Evolutionary conservation across 2,329 filamentous ascomycete species (phyloP).

Genomic region (Xylariomycetidae sp.): DNA sequence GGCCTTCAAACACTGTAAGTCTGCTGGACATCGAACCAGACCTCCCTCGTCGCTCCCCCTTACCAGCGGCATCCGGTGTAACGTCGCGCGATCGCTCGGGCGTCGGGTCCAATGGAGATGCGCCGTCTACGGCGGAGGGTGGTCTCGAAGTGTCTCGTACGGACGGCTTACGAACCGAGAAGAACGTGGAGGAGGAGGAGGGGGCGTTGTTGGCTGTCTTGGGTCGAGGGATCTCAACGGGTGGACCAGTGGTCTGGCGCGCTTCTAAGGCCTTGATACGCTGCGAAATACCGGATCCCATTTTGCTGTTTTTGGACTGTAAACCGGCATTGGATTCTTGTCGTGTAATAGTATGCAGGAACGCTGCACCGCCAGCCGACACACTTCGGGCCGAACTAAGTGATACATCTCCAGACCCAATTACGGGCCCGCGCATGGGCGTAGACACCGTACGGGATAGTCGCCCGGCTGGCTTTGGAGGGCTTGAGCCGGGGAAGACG

Average conservation of each 20-base stretch:
- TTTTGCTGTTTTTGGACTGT: constrained; percentile 67
- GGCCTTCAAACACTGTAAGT: constrained; percentile 48
- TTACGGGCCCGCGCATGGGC: constrained; percentile 35
- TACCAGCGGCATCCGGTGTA: constrained; percentile 14
- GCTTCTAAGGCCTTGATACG: constrained; percentile 91
- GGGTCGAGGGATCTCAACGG: constrained; percentile 21
- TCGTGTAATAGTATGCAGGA: constrained; percentile 47
- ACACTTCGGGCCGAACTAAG: constrained; percentile 45
- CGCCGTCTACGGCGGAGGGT: constrained; percentile 29
- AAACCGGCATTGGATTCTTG: constrained; percentile 45
- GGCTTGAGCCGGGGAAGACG: constrained; percentile 40
- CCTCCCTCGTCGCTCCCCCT: constrained; percentile 31
- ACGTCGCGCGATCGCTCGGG: constrained; percentile 22
- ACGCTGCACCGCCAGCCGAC: constrained; percentile 50
- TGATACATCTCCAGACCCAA: constrained; percentile 39
- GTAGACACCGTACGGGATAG: constrained; percentile 44
- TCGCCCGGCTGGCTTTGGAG: constrained; percentile 25
- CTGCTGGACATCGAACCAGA: constrained; percentile 50
- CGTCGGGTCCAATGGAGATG: constrained; percentile 27
- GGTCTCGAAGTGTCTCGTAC: constrained; percentile 27
- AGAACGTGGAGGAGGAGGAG: constrained; percentile 35
- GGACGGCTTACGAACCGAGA: constrained; percentile 36
- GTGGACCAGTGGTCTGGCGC: constrained; percentile 46
- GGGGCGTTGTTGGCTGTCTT: too few relatives aligned
- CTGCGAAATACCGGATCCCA: constrained; percentile 87